phyloP scores from a whole-genome alignment of 2,329 filamentous ascomycete species.

The Onygenales sp. region DNA sequence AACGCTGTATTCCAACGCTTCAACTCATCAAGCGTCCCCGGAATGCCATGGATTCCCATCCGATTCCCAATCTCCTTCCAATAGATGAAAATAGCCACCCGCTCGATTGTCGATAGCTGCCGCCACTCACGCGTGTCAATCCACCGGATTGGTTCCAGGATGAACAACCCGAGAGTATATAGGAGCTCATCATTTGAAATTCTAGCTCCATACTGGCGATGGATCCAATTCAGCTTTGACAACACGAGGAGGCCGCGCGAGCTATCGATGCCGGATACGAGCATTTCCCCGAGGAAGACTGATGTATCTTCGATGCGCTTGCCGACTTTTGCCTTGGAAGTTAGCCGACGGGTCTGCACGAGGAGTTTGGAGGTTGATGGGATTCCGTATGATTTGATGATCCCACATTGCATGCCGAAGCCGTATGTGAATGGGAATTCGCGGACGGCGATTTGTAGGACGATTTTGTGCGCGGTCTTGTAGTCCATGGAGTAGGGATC shows the following conservation, averaged over 20 bases:
- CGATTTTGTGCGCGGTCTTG: neutral
- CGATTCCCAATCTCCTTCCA: constrained; percentile 54
- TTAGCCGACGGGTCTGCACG: constrained; percentile 36
- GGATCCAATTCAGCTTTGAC: constrained; percentile 52
- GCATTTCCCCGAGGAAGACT: constrained; percentile 35
- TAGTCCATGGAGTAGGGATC: neutral
- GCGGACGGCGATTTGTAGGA: neutral
- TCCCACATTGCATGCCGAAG: neutral
- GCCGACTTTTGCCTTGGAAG: constrained; percentile 28
- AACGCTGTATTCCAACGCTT: neutral
- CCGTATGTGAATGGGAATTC: neutral
- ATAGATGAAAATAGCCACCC: constrained; percentile 53
- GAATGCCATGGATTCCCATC: constrained; percentile 48
- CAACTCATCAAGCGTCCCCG: neutral
- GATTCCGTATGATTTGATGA: constrained; percentile 36
- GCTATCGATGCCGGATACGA: constrained; percentile 25
- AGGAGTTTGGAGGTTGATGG: constrained; percentile 41
- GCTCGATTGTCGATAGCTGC: constrained; percentile 51
- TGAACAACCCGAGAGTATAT: constrained; percentile 51
- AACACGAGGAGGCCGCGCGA: constrained; percentile 37
- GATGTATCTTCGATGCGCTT: constrained; percentile 42
- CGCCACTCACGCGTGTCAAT: constrained; percentile 57
- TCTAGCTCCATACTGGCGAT: constrained; percentile 43
- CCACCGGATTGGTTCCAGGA: constrained; percentile 52
- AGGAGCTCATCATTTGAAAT: constrained; percentile 50